phyloP scores from a whole-genome alignment of 805 yeast species.

The Saccharomycopsis malanga region DNA sequence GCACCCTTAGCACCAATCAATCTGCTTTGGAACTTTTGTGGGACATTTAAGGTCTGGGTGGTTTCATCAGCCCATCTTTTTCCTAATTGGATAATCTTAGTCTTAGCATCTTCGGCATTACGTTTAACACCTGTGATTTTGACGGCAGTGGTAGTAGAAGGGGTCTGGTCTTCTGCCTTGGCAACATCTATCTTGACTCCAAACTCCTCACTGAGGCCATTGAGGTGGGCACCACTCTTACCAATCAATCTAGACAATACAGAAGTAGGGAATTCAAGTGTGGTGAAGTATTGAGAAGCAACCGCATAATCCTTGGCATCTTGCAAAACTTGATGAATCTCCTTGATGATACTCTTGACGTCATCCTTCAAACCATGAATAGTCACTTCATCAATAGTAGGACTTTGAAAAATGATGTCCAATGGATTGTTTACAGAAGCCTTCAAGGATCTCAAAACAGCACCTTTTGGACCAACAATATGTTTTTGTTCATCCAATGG shows the following conservation, averaged over 20 bases:
- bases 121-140: slow-evolving; percentile 69
- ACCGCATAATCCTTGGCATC: slow-evolving; percentile 48
- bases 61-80: slow-evolving; percentile 80
- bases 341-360: slow-evolving; percentile 47
- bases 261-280: slow-evolving; percentile 55
- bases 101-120: slow-evolving; percentile 67
- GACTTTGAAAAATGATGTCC: slow-evolving; percentile 43
- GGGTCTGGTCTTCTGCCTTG: slow-evolving; percentile 39
- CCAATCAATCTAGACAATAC: slow-evolving; percentile 82
- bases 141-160: slow-evolving; percentile 40
- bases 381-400: slow-evolving; percentile 47
- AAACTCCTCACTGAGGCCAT: slow-evolving; percentile 60
- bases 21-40: slow-evolving; percentile 69
- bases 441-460: slow-evolving; percentile 41
- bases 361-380: slow-evolving; percentile 66
- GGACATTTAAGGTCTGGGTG: slow-evolving; percentile 57
- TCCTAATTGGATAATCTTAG: slow-evolving; percentile 48
- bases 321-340: slow-evolving; percentile 46
- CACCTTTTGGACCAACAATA: slow-evolving; percentile 53
- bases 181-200: slow-evolving; percentile 73
- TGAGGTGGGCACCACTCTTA: slow-evolving; percentile 72
- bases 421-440: slow-evolving; percentile 33
- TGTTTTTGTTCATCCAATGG: slow-evolving; percentile 49
- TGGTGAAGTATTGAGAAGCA: slow-evolving; percentile 37
- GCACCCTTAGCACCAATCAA: slow-evolving; percentile 80